phyloP scores from a whole-genome alignment of 148 eudicot genomes.

The Rhododendron henanense region DNA sequence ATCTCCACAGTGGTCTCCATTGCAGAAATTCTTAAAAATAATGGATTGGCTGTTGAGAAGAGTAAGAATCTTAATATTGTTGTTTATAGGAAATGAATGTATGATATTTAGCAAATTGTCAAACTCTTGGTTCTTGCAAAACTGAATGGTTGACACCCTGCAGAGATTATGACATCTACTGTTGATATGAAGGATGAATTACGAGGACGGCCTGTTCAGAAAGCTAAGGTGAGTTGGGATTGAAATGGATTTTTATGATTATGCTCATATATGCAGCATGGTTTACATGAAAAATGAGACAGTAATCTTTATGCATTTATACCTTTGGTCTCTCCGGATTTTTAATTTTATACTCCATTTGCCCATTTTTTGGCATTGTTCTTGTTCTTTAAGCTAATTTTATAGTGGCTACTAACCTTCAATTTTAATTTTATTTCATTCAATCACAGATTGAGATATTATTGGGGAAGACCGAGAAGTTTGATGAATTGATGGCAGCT shows the following conservation, averaged over 20 bases:
- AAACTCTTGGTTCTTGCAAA: neutral
- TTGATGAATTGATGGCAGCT: slow-evolving; percentile 90
- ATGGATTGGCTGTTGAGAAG: slow-evolving; percentile 78
- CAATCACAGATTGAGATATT: slow-evolving; percentile 62
- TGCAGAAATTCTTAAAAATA: slow-evolving; percentile 79
- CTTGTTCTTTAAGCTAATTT: neutral
- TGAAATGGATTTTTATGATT: neutral
- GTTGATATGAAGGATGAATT: slow-evolving; percentile 69
- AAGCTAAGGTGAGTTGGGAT: slow-evolving; percentile 63
- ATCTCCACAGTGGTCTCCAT: slow-evolving; percentile 75
- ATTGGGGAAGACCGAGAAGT: slow-evolving; percentile 71
- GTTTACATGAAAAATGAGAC: neutral
- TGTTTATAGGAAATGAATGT: neutral
- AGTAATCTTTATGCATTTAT: neutral
- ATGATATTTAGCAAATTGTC: neutral
- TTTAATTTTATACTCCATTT: neutral
- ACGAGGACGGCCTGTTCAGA: slow-evolving; percentile 64
- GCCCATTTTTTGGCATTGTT: too few relatives aligned
- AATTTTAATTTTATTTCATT: neutral
- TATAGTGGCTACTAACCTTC: neutral
- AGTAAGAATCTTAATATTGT: slow-evolving; percentile 40
- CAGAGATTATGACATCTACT: slow-evolving; percentile 72
- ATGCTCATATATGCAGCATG: neutral
- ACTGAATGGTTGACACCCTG: slow-evolving; percentile 10
- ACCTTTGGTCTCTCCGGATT: neutral